Percentiles rank a stretch among this genome's conserved stretches.
phyloP scores from a whole-genome alignment of 2,329 filamentous ascomycete genomes.

The Penicillium nordicum region DNA sequence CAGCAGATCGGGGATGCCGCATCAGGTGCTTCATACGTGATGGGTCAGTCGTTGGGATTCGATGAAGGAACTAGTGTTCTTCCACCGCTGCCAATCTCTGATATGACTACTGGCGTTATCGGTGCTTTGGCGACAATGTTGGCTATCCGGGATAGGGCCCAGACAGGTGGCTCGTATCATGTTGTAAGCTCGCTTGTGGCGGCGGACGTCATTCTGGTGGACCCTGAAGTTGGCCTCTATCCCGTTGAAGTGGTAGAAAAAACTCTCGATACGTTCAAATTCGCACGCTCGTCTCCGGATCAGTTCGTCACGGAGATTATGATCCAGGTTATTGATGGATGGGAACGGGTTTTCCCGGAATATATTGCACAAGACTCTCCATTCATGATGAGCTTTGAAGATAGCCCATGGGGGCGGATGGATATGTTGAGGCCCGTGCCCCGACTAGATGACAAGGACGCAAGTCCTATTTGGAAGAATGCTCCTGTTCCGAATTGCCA shows the following conservation, averaged over 20 bases:
- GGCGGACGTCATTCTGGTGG: conserved; percentile 30
- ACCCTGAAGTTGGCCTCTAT: conserved; percentile 35
- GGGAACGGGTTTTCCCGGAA: conserved; percentile 14
- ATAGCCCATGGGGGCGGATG: conserved; percentile 11
- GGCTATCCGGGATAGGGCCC: conserved; percentile 15
- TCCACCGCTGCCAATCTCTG: conserved; percentile 22
- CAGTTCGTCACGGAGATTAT: conserved; percentile 17
- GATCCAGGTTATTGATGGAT: conserved; percentile 12
- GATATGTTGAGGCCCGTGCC: conserved; percentile 14
- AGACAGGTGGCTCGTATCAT: conserved; percentile 20
- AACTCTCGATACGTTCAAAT: conserved; percentile 9
- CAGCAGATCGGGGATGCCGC: conserved; percentile 51
- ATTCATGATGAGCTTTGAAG: conserved; percentile 16
- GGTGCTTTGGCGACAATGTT: conserved; percentile 15
- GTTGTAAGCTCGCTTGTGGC: conserved; percentile 29
- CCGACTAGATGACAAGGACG: conserved; percentile 9
- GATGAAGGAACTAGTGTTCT: conserved; percentile 17
- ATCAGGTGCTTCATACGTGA: conserved; percentile 38
- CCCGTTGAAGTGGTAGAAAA: conserved; percentile 3
- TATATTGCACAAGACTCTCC: conserved; percentile 16
- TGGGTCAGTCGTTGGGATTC: conserved; percentile 33
- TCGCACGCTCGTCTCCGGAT: conserved; percentile 13
- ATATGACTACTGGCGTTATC: conserved; percentile 23
- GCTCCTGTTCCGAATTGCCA: conserved; percentile 16
- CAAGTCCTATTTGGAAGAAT: conserved; percentile 14